Evolutionary conservation across 192 early-diverging fungal species (phyloP).

Genomic region (Rhizophagus prolifer): DNA sequence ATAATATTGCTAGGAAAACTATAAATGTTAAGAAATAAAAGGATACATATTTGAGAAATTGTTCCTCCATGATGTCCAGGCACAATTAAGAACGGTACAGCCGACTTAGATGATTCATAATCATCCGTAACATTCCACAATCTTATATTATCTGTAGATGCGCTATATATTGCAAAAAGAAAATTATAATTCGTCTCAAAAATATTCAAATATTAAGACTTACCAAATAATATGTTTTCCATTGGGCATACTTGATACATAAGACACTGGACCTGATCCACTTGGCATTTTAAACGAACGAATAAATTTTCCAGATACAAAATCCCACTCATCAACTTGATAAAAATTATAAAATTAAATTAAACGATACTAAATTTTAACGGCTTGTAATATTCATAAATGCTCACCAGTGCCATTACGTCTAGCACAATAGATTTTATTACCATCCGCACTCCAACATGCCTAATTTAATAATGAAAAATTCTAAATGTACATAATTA

Average conservation of each 20-base stretch:
- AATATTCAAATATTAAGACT: not conserved
- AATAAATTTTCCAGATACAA: slow-evolving; percentile 59
- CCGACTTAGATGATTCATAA: slow-evolving; percentile 41
- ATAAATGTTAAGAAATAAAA: not conserved
- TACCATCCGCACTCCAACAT: slow-evolving; percentile 85
- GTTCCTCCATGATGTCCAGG: slow-evolving; percentile 92
- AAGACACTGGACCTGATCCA: slow-evolving; percentile 86
- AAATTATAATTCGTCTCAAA: not conserved
- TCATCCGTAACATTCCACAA: slow-evolving; percentile 77
- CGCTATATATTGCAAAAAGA: slow-evolving; percentile 46
- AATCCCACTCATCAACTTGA: slow-evolving; percentile 88
- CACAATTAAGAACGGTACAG: slow-evolving; percentile 87
- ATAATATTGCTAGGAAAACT: not conserved
- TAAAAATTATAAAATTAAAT: not conserved
- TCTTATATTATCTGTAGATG: slow-evolving; percentile 90
- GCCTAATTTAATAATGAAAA: slow-evolving; percentile 38
- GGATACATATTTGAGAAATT: slow-evolving; percentile 68
- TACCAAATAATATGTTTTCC: slow-evolving; percentile 82
- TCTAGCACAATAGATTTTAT: slow-evolving; percentile 78
- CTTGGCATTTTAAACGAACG: slow-evolving; percentile 79
- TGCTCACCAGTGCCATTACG: slow-evolving; percentile 75
- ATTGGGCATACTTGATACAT: slow-evolving; percentile 76
- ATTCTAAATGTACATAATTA: no score
- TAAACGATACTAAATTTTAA: not conserved
- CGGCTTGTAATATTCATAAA: not conserved